Percentiles rank a stretch among this genome's conserved stretches.
Conservation (phyloP, 1,284 basidiomycete genomes). For the Malassezia yamatoensis region DNA sequence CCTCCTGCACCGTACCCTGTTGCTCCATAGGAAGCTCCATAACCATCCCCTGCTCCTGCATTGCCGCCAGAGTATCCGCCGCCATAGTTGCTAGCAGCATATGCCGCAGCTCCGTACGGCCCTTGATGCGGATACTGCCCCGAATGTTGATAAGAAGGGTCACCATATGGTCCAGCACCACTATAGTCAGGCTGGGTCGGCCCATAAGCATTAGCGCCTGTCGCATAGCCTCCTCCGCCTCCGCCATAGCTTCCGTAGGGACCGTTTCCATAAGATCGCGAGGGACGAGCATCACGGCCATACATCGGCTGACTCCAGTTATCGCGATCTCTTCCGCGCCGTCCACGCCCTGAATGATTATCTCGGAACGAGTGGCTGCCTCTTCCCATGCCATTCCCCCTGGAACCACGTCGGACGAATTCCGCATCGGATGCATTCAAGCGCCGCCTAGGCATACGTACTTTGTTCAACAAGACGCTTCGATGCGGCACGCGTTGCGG, state of each 20-base stretch:
- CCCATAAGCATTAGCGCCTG: not conserved
- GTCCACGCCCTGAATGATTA: slow-evolving; percentile 5
- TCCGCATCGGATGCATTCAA: slow-evolving; percentile 69
- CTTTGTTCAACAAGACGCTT: slow-evolving; percentile 70
- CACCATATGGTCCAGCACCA: slow-evolving; percentile 14
- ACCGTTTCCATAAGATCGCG: not conserved
- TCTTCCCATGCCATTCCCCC: slow-evolving; percentile 25
- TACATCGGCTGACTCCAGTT: slow-evolving; percentile 2
- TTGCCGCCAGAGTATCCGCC: slow-evolving; percentile 11
- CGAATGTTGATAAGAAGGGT: not conserved
- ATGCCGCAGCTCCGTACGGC: slow-evolving; percentile 1
- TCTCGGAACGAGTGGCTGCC: not conserved
- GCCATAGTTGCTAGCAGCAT: not conserved
- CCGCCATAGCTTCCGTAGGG: not conserved
- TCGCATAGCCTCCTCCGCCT: not conserved
- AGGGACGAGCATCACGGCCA: slow-evolving; percentile 9
- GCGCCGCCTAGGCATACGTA: slow-evolving; percentile 56
- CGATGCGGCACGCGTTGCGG: slow-evolving; percentile 73
- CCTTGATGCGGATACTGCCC: not conserved
- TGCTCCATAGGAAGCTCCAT: not conserved
- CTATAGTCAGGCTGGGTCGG: not conserved
- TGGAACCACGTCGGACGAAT: slow-evolving; percentile 50
- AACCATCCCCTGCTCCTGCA: not conserved
- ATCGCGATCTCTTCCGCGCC: slow-evolving; percentile 8
- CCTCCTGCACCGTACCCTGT: slow-evolving; percentile 3